A percentile compares a stretch with the other conserved stretches of the same genome.
Conservation (phyloP, 2,329 filamentous ascomycete species). For the Penicillium psychrosexuale region DNA sequence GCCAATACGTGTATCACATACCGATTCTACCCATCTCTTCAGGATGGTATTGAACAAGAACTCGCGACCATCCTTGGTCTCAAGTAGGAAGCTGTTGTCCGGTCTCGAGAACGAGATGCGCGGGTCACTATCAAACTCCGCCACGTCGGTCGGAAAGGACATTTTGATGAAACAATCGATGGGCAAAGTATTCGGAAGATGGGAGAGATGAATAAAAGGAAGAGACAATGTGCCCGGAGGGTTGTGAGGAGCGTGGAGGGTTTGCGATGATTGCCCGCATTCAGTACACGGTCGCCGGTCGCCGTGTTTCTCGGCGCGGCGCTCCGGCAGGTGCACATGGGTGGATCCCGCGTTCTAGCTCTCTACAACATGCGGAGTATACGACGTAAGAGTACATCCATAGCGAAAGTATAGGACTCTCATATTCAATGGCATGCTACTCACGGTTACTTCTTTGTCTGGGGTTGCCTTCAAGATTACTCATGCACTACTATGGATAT, state of each 20-base stretch:
- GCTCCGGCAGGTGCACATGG: neutral
- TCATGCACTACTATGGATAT: neutral
- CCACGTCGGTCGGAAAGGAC: conserved; percentile 54
- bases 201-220: neutral
- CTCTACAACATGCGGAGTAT: neutral
- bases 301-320: neutral
- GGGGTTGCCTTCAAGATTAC: too few relatives aligned
- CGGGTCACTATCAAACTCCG: conserved; percentile 71
- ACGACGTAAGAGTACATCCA: too few relatives aligned
- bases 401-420: too few relatives aligned
- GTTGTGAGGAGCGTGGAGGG: neutral
- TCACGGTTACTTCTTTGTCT: neutral
- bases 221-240: accelerated
- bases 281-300: neutral
- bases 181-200: neutral
- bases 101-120: conserved; percentile 84
- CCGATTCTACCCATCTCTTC: conserved; percentile 71
- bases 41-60: conserved; percentile 73
- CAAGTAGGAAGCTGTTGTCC: conserved; percentile 77
- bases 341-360: neutral
- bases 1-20: conserved; percentile 31
- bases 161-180: conserved; percentile 11
- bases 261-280: neutral
- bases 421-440: neutral
- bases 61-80: conserved; percentile 79